These are phyloP conservation scores for Chloris gayana DNA, from an alignment of 176 grass and related monocot species.

Conservation along the genomic window DNA sequence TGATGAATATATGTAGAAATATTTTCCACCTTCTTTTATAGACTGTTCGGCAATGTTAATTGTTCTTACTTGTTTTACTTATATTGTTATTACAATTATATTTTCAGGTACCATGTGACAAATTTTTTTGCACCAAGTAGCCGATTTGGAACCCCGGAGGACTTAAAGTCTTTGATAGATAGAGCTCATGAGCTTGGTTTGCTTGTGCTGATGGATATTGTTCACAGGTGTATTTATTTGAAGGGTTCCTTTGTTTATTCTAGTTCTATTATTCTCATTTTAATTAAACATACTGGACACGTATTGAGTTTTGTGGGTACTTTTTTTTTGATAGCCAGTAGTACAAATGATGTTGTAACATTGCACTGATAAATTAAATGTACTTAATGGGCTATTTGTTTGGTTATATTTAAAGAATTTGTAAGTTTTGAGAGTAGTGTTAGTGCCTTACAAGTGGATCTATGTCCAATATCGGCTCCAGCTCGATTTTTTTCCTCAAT, in stretches of 20 bases:
- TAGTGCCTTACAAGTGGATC: background rate
- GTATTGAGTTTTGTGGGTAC: slow-evolving; percentile 4
- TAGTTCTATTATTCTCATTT: slow-evolving; percentile 17
- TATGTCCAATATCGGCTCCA: background rate
- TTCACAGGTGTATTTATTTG: slow-evolving; percentile 71
- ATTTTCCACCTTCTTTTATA: background rate
- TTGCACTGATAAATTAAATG: background rate
- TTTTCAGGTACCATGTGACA: slow-evolving; percentile 89
- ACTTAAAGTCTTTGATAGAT: slow-evolving; percentile 96
- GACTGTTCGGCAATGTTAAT: background rate
- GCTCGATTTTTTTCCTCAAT: background rate
- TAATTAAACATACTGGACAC: slow-evolving; percentile 26
- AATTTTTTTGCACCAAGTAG: slow-evolving; percentile 99
- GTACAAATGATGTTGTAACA: slow-evolving; percentile 20
- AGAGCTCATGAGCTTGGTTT: slow-evolving; percentile 96
- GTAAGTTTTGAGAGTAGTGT: background rate
- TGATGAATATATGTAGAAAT: background rate
- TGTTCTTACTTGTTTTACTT: slow-evolving; percentile 26
- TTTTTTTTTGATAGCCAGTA: background rate
- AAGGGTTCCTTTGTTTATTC: background rate
- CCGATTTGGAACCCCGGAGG: slow-evolving; percentile 96
- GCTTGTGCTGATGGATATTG: slow-evolving; percentile 97
- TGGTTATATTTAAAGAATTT: background rate
- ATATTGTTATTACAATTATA: slow-evolving; percentile 21
- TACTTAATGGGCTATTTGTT: slow-evolving; percentile 13